Evolutionary conservation across 257 asterid species (phyloP), one percentile per base, ranked within the genome.

Genomic region (Coffea canephora): DNA sequence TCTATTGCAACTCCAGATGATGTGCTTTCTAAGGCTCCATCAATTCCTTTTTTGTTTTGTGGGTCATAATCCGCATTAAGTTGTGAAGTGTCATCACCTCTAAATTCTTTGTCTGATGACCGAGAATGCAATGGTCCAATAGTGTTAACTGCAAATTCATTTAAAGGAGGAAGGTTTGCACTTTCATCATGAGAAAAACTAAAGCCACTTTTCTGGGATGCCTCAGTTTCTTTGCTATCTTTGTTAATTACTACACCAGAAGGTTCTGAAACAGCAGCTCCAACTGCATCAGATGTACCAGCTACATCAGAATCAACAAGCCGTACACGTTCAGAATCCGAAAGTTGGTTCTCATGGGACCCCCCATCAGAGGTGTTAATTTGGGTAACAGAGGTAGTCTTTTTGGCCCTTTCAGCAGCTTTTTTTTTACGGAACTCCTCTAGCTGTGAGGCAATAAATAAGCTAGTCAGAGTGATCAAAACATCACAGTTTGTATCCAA

Each of bases 401-500:
- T 92, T 79, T 91, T 94, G 48, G 95, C 93, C 89, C 79, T 90
- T 86, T 87, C 91, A 69, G 91, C 94, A 55, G 96, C 97, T 82
- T 90, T 94, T 86, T 90, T 91, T 82, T 89, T 90, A n/a, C 98
- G 99, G 77, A 89, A 96, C 87, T 92, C 99, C 86, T 90, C 98
- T 69, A 96, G 87, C 99, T 96, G 91, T 48, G 52, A 78, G 59
- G 46, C 45, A 48, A 75, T n/a, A 75, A 23, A 75, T 9, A 45
- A 54, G 2, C 23, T 19, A 74, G 66, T 62, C 73, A 82, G 50
- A 66, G 59, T 78, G 1, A 31, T 23, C 23, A 57, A 76, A 77
- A 9, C 27, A 73, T 62, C 41, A 73, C 8, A 68, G 62, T 36
- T 16, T 18, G 77, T 45, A 41, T 48, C 66, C 72, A 50, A 79